Conservation (phyloP, 73 alveolate genomes). For the Uronychia setigera region DNA sequence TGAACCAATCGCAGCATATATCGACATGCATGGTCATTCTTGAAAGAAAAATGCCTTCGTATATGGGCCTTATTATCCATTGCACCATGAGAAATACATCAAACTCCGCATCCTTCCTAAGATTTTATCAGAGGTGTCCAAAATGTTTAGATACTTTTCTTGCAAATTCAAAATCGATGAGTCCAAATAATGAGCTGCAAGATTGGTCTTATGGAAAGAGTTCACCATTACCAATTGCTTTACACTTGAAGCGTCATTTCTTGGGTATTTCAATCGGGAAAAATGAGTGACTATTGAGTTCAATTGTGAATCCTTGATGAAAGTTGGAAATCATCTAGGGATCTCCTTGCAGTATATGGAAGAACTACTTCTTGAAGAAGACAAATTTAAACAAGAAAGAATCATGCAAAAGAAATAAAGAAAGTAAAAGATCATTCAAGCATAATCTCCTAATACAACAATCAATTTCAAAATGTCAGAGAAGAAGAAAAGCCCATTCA, state of each 20-base stretch:
- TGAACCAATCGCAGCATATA: constrained; percentile 14
- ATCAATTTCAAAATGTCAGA: too few species aligned
- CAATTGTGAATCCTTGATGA: not conserved
- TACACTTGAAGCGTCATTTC: constrained; percentile 37
- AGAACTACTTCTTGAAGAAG: too few species aligned
- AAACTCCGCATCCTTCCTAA: constrained; percentile 39
- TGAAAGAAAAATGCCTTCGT: constrained; percentile 63
- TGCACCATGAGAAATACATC: constrained; percentile 30
- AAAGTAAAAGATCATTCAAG: too few species aligned
- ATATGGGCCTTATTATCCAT: constrained; percentile 64
- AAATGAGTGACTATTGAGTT: constrained; percentile 41
- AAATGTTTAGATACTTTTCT: constrained; percentile 38
- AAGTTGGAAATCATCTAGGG: constrained; percentile 42
- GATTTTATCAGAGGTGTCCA: constrained; percentile 49
- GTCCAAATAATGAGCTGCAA: constrained; percentile 18
- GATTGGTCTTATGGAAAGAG: constrained; percentile 23
- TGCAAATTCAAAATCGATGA: constrained; percentile 65
- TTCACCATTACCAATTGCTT: constrained; percentile 4
- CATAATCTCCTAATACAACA: too few species aligned
- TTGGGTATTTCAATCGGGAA: constrained; percentile 30
- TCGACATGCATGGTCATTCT: constrained; percentile 79
- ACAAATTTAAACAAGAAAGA: too few species aligned
- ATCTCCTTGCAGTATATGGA: constrained; percentile 15
- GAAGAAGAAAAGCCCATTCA: too few species aligned
- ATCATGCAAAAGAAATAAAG: too few species aligned